Conservation (phyloP, 805 yeast species). For the Metschnikowia kofuensis region DNA sequence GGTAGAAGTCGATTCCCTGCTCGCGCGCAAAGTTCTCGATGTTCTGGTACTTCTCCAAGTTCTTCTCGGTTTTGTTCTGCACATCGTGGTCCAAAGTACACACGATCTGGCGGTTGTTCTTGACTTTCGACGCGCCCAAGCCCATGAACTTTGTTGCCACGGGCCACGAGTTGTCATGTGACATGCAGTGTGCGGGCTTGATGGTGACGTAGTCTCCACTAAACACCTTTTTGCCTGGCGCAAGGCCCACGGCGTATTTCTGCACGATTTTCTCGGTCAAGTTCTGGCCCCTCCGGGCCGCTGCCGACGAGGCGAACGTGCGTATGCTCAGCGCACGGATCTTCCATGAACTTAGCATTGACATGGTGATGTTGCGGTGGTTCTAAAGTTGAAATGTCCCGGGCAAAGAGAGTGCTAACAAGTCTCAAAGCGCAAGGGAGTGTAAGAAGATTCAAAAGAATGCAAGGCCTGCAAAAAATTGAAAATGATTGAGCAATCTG, state of each 20-base stretch:
- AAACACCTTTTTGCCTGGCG: constrained; percentile 70
- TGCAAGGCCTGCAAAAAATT: no score
- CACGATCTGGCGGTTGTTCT: constrained; percentile 87
- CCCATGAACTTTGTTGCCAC: constrained; percentile 96
- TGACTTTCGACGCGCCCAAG: constrained; percentile 80
- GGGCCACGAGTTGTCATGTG: constrained; percentile 99
- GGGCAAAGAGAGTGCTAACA: background rate
- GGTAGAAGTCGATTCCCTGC: constrained; percentile 94
- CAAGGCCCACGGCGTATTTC: constrained; percentile 81
- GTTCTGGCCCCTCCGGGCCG: constrained; percentile 58
- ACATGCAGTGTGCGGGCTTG: constrained; percentile 96
- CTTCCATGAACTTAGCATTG: constrained; percentile 10
- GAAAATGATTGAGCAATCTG: no score
- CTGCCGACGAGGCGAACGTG: constrained; percentile 17
- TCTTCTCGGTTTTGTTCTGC: constrained; percentile 87
- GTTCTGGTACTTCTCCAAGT: constrained; percentile 80
- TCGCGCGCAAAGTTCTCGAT: constrained; percentile 85
- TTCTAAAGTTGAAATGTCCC: background rate
- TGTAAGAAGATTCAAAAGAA: no score
- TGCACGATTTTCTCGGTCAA: constrained; percentile 95
- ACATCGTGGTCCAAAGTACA: constrained; percentile 98
- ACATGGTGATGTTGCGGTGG: constrained; percentile 1
- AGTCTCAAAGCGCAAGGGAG: no score
- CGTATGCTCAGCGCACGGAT: constrained; percentile 8
- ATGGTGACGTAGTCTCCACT: constrained; percentile 95